Evolutionary conservation across 805 yeast genomes (phyloP).

Genomic region (Candida glaebosa): DNA sequence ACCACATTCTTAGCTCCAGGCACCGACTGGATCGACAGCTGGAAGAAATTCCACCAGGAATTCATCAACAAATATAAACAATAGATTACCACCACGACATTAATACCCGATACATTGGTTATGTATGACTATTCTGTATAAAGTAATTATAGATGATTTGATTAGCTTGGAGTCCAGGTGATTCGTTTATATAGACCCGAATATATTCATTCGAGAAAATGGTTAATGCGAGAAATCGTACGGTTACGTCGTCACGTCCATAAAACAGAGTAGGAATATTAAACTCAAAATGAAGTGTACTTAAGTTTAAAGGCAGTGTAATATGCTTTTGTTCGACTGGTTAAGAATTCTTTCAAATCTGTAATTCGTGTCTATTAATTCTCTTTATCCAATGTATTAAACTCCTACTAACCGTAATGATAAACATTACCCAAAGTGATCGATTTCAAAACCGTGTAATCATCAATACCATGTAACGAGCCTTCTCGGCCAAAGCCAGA

Average conservation of each 20-base stretch:
- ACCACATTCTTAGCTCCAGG: constrained; percentile 98
- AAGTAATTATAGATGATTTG: background rate
- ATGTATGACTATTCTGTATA: no score
- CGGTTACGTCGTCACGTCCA: no score
- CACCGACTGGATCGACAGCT: constrained; percentile 74
- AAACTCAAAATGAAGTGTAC: no score
- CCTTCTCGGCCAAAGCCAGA: constrained; percentile 84
- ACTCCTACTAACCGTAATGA: constrained; percentile 6
- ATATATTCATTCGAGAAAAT: no score
- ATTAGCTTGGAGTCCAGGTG: background rate
- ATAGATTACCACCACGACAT: constrained; percentile 6
- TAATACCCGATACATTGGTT: no score
- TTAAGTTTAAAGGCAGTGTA: no score
- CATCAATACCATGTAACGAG: constrained; percentile 71
- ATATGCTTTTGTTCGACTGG: no score
- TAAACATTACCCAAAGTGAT: constrained; percentile 47
- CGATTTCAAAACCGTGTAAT: constrained; percentile 58
- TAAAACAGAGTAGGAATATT: no score
- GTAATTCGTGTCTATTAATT: no score
- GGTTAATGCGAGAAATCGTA: no score
- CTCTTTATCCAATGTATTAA: no score
- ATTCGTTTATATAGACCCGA: background rate
- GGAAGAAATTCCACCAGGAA: constrained; percentile 74
- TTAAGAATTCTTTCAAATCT: no score
- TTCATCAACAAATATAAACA: constrained; percentile 59